These are phyloP conservation scores for Eucommia ulmoides DNA, from an alignment of 257 asterid genomes.

Conservation along the genomic window DNA sequence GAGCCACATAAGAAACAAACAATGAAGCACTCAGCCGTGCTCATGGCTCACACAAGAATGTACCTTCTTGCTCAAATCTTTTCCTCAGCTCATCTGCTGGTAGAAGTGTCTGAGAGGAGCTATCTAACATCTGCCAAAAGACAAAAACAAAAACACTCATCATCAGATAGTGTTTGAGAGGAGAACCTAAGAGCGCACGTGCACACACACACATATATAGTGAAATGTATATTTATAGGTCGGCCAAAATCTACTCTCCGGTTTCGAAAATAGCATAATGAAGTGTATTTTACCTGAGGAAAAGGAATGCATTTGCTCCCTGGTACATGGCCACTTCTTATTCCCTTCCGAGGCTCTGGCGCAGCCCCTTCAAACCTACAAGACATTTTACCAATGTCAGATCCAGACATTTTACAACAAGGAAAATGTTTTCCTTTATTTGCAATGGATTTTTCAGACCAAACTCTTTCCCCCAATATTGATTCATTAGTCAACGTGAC, in stretches of 20 bases:
- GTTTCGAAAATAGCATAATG: neutral
- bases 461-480: too few relatives aligned
- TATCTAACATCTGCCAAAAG: constrained; percentile 62
- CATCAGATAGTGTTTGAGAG: neutral
- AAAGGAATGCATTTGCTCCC: constrained; percentile 94
- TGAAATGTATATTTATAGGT: neutral
- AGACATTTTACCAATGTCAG: neutral
- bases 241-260: neutral
- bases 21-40: neutral
- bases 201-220: neutral
- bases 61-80: constrained; percentile 71
- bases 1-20: too few relatives aligned
- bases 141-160: neutral
- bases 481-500: too few relatives aligned
- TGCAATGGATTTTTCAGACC: too few relatives aligned
- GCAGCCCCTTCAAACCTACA: constrained; percentile 84
- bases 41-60: constrained; percentile 3
- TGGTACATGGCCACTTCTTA: constrained; percentile 86
- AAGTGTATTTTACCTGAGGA: constrained; percentile 47
- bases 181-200: neutral
- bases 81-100: constrained; percentile 70
- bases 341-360: constrained; percentile 95
- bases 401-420: neutral
- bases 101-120: constrained; percentile 75
- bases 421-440: too few relatives aligned